Evolutionary conservation across 331 rosid species (phyloP).

Genomic region (Quercus lobata): DNA sequence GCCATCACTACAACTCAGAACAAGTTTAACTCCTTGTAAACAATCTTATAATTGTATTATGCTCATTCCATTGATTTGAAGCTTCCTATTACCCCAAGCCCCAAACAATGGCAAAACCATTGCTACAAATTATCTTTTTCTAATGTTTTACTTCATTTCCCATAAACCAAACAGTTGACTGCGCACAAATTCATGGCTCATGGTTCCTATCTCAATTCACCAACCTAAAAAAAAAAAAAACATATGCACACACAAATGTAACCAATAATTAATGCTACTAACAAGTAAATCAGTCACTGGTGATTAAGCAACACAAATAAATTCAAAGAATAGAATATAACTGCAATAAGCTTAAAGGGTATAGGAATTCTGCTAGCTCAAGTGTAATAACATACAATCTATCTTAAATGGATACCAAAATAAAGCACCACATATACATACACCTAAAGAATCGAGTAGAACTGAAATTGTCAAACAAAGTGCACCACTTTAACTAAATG

Average conservation of each 20-base stretch:
- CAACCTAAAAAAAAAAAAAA: neutral
- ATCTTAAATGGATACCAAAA: neutral
- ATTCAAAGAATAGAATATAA: neutral
- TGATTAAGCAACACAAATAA: neutral
- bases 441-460: neutral
- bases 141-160: too few species aligned
- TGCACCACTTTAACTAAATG: neutral
- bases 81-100: neutral
- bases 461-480: neutral
- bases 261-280: neutral
- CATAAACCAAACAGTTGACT: neutral
- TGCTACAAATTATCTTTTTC: neutral
- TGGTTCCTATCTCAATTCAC: too few species aligned
- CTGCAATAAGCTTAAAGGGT: neutral
- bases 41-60: neutral
- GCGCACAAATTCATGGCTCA: neutral
- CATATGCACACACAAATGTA: neutral
- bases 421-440: neutral
- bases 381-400: neutral
- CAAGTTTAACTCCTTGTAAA: neutral
- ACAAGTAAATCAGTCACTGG: neutral
- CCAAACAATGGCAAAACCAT: neutral
- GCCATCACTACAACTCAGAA: neutral
- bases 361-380: neutral
- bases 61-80: neutral